Evolutionary conservation across 495 filamentous ascomycete species (phyloP), one percentile per base, ranked within the genome.

Genomic region (Talaromyces borbonicus): DNA sequence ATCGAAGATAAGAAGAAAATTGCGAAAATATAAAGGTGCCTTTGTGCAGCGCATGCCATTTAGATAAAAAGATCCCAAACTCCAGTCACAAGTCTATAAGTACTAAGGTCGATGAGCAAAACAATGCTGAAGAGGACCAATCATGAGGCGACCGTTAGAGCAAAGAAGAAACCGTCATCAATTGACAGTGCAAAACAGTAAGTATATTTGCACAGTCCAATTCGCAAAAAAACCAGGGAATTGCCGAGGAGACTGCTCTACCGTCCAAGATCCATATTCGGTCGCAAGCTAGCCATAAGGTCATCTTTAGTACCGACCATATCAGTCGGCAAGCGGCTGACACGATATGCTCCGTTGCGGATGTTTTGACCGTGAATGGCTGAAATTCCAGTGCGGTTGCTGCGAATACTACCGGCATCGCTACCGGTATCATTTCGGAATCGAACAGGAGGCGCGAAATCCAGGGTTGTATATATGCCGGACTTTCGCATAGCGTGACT

Each of bases 401-500:
- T 94, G 54, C 84, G 84, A 53, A 96, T 87, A 56, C 87, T 93
- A 48, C 90, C 92, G 0, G 87, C 75, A 51, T 97, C 92, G 55
- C 88, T 95, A 37, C 59, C 72, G 44, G 63, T 67, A 41, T 88
- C 86, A 52, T 83, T 83, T 61, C 75, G 84, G 65, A 95, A 90
- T 43, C 85, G 83, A 43, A 83, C 80, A 31, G 88, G 90, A 20
- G 90, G 90, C n/a, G 90, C 89, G 61, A 98, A 98, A 66, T 97
- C 93, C 23, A 98, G 76, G 8, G 69, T 82, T 2, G 90, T 95
- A 59, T 86, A 98, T 4, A 88, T 86, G 52, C 82, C 77, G 3
- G 90, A 95, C 59, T 92, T 95, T 52, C 87, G 82, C 43, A 98
- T 78, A 37, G 80, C 63, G 65, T 96, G 85, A 15, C 87, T 92